phyloP scores from a whole-genome alignment of 495 filamentous ascomycete genomes.

The Penicillium angulare region DNA sequence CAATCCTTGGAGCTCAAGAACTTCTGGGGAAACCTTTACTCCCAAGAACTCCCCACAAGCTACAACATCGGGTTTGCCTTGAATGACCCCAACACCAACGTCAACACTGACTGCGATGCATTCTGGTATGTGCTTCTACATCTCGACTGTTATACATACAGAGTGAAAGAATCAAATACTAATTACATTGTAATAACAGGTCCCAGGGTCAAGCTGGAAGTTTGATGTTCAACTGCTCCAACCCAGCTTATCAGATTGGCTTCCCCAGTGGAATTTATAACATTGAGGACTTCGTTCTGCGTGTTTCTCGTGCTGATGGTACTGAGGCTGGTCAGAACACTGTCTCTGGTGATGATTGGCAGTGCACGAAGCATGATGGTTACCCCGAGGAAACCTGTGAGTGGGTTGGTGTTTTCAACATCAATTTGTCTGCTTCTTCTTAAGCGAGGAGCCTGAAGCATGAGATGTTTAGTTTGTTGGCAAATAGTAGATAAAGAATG shows the following conservation, averaged over 20 bases:
- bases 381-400: constrained; percentile 3
- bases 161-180: too few species aligned
- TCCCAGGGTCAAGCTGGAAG: constrained; percentile 7
- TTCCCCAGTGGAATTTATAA: constrained; percentile 18
- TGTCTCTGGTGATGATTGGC: constrained; percentile 2
- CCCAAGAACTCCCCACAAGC: constrained; percentile 5
- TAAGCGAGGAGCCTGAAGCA: too few species aligned
- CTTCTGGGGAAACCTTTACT: constrained; percentile 8
- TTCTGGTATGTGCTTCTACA: constrained; percentile 12
- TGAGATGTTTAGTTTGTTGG: too few species aligned
- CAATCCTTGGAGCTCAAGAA: constrained; percentile 8
- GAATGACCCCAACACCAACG: constrained; percentile 17
- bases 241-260: constrained; percentile 13
- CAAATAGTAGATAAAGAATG: too few species aligned
- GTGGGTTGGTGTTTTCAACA: constrained; percentile 5
- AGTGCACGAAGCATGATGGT: neutral
- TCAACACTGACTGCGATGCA: constrained; percentile 8
- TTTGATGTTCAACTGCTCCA: constrained; percentile 13
- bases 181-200: constrained; percentile 8
- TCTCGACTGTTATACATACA: neutral
- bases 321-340: neutral
- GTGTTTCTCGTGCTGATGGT: constrained; percentile 10
- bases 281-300: constrained; percentile 14
- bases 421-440: constrained; percentile 1
- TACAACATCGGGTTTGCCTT: constrained; percentile 6